These are phyloP conservation scores for Lepidium sativum DNA, from an alignment of 345 rosid species.

Conservation along the genomic window DNA sequence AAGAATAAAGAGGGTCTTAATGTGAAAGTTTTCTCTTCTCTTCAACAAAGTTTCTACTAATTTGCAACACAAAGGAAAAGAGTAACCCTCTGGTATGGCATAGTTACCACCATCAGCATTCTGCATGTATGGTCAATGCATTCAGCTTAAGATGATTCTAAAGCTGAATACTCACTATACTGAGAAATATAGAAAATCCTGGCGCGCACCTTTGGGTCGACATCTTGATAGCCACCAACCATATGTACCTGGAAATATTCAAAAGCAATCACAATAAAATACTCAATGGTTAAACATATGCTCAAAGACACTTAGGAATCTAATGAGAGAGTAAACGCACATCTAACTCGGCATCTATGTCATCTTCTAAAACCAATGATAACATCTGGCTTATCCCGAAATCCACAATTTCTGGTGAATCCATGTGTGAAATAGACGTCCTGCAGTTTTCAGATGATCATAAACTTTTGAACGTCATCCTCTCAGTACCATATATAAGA, in stretches of 20 bases:
- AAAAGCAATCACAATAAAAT: neutral
- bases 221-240: conserved; percentile 79
- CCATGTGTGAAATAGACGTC: conserved; percentile 84
- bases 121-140: conserved; percentile 49
- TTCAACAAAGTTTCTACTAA: conserved; percentile 49
- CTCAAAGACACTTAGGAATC: neutral
- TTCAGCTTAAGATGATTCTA: conserved; percentile 18
- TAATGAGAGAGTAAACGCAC: conserved; percentile 28
- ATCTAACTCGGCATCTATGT: conserved; percentile 48
- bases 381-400: conserved; percentile 68
- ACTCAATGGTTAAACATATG: neutral
- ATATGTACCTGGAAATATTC: conserved; percentile 55
- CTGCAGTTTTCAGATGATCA: conserved; percentile 33
- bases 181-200: conserved; percentile 7
- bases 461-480: neutral
- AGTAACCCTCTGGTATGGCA: conserved; percentile 41
- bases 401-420: conserved; percentile 56
- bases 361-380: conserved; percentile 32
- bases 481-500: neutral
- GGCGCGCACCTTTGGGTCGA: conserved; percentile 41
- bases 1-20: conserved; percentile 57
- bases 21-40: conserved; percentile 65
- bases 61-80: conserved; percentile 62
- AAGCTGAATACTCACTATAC: neutral
- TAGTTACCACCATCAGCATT: conserved; percentile 21